Percentiles rank a stretch among this genome's conserved stretches.
These are phyloP conservation scores for Candida broadrunensis DNA, from an alignment of 805 yeast genomes.

Conservation along the genomic window DNA sequence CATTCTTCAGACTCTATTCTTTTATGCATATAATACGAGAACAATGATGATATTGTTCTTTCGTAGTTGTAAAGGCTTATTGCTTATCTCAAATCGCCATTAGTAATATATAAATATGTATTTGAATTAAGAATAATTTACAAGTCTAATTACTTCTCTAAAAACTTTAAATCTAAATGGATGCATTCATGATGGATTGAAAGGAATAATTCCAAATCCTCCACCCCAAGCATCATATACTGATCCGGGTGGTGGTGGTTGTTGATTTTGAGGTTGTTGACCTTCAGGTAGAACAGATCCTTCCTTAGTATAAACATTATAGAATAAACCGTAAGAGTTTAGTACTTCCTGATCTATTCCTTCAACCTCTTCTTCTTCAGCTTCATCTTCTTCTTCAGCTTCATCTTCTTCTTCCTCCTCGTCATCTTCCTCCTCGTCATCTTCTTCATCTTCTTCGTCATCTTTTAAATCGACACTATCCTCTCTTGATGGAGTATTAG, in stretches of 20 bases:
- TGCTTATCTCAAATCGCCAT: no score
- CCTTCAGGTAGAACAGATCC: slow-evolving; percentile 22
- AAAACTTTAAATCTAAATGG: no score
- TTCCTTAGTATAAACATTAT: slow-evolving; percentile 33
- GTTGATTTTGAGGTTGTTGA: slow-evolving; percentile 5
- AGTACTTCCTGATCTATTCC: slow-evolving; percentile 34
- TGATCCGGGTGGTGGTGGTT: slow-evolving; percentile 9
- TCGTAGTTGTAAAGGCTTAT: no score
- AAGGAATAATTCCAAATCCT: slow-evolving; percentile 39
- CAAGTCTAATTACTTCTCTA: no score
- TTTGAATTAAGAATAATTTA: no score
- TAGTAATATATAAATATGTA: no score
- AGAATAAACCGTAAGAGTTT: slow-evolving; percentile 36
- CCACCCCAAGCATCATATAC: slow-evolving; percentile 31
- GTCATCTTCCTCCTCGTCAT: neutral
- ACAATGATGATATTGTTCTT: no score
- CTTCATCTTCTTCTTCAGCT: slow-evolving; percentile 2
- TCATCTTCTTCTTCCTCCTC: slow-evolving; percentile 9
- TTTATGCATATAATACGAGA: no score
- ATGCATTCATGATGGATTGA: slow-evolving; percentile 33
- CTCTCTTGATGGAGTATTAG: slow-evolving; percentile 8
- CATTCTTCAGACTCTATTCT: no score
- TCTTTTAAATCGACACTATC: neutral
- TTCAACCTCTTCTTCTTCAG: slow-evolving; percentile 16
- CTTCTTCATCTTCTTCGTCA: neutral